Evolutionary conservation across 768 basidiomycete species (phyloP), one percentile per base, ranked within the genome.

Genomic region (Russula sp.): DNA sequence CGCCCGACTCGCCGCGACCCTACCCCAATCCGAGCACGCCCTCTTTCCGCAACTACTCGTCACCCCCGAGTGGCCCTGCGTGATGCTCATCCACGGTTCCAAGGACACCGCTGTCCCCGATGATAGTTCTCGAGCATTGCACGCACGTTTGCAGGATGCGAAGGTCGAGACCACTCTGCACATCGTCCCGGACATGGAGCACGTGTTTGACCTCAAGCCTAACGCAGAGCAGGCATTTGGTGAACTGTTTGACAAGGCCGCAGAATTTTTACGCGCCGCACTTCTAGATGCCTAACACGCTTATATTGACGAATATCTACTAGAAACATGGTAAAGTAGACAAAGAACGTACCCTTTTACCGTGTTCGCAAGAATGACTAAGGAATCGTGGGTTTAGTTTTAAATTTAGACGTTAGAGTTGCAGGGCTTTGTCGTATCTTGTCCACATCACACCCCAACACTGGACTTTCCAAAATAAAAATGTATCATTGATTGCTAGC

Each of bases 181-280:
- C 22, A 73, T 78, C 18, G 70, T 81, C 20, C 75, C 78, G 5
- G 81, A 76, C 10, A 71, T 73, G 64, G 82, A 84, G 57, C 85
- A 87, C 68, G 79, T 80, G 0, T 86, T 85, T 65, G 85, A 87
- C 69, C 83, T 81, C 67, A 76, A 72, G 34, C 71, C 75, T 18
- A 71, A 71, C 24, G 81, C 80, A 6, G 83, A 83, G 64, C 76
- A 74, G 34, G 34, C 69, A 58, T 77, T 77, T 68, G 75, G 78
- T 3, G 69, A 69, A 28, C 20, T 84, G 74, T 74, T 76, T 77
- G 73, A 74, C 34, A 67, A 73, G 51, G 67, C 71, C 18, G 49
- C 67, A 50, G 59, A 64, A 36, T 74, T 75, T 28, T 57, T 80
- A 46, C 62, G 62, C 11, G 40, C 34, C 2, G 58, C 58, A 7